Evolutionary conservation across 2,329 filamentous ascomycete species (phyloP), one percentile per base, ranked within the genome.

Genomic region (Bipolaris gigantea): DNA sequence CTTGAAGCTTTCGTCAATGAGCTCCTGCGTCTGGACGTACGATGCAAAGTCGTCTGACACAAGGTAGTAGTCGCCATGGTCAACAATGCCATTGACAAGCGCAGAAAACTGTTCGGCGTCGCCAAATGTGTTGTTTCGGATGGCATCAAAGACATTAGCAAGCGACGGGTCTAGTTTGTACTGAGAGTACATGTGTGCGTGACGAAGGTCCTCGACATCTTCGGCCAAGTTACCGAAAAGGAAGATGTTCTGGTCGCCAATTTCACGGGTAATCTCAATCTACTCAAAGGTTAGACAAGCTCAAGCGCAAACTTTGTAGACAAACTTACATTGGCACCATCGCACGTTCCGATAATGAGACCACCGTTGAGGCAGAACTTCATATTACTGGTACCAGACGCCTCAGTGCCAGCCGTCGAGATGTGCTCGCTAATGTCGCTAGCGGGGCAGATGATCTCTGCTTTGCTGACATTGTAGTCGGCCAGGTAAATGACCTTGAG

Each of bases 381-480:
- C 94, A 99, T 99, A 85, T 99, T 99, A 70, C 90, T 96, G 11
- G 92, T 96, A 59, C 93, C 93, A 60, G 81, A 85, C 23, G 84
- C 86, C 66, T 99, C 94, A 1, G 94, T 99, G 45, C 94, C 94
- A 34, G 94, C 94, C 21, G 94, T 99, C 2, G 94, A 97, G 70
- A 99, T 99, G 75, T 99, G 94, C 80, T 99, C 94, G 76, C 92
- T 96, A 69, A 99, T 88, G 68, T 99, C 94, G 18, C 91, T 96
- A 11, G 94, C 94, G 11, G 94, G 94, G 61, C 85, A 85, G 69
- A 99, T 97, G 70, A 97, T 92, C 78, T 99, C 94, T 3, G 94
- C 94, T 81, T 99, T 99, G 85, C 92, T 96, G 71, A 99, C 94
- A 64, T 99, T 99, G 84, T 99, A 99, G 77, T 99, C 94, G 72